Base-by-base conservation (phyloP, 2,329 filamentous ascomycete genomes). In the Paracorniculantispora psalliotae region DNA sequence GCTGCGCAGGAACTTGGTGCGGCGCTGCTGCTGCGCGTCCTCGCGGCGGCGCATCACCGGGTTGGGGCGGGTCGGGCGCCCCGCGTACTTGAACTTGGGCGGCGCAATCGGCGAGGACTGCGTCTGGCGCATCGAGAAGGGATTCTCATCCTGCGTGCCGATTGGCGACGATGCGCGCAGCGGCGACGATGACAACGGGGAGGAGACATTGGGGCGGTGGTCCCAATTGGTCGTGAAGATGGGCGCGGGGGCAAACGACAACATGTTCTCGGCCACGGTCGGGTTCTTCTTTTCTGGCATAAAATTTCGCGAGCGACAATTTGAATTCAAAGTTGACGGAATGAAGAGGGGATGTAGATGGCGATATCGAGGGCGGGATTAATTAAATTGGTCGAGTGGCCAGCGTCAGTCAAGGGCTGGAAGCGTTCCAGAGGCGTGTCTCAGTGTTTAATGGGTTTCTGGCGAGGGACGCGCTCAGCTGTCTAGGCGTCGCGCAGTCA, bases 1-100 rank as follows among this genome's bases (percentile, higher is more conserved):
- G 54, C 80, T 88, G 67, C 85, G 83, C 61, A 93, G 74, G 66
- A 93, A 93, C 59, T 88, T 75, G 33, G 82, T 81, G 49, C 89
- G 78, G 59, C 90, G 77, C 57, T 81, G 77, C 68, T 90, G 86
- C 58, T 85, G 83, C 0, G 79, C 77, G 19, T 83, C 83, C 68
- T 91, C 83, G 53, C 83, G 79, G 61, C 75, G 81, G 63, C 82
- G 81, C 19, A 86, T 73, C 7, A 88, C 66, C 0, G 87, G 88
- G 62, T 88, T 90, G 37, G 80, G 78, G 61, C 87, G 87, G 57
- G 79, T 73, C 15, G 77, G 75, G 17, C 84, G 79, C 61, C 81
- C 74, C 28, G 82, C 77, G 64, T 78, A 87, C 60, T 77, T 81
- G 69, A 77, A 79, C 28, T 72, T 74, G 33, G 70, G 65, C 10